A percentile compares a stretch with the other conserved stretches of the same genome.
These are phyloP conservation scores for Penicillium capsulatum DNA, from an alignment of 2,329 filamentous ascomycete genomes.

Conservation along the genomic window DNA sequence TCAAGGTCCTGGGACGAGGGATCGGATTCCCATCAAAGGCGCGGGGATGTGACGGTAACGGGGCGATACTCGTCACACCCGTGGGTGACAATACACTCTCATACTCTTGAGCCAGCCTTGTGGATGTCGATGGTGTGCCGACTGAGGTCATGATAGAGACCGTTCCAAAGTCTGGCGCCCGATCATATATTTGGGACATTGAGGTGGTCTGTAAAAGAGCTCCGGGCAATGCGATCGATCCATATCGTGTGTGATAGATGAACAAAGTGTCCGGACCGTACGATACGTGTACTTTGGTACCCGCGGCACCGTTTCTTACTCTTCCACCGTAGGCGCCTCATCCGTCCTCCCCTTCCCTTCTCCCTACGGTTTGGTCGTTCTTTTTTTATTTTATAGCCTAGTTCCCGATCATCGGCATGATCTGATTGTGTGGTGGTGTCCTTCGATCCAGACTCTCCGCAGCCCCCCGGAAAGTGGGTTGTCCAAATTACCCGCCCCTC, in stretches of 20 bases:
- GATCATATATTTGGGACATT: too few relatives aligned
- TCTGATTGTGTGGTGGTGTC: slow-evolving; percentile 7
- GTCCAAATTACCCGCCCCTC: slow-evolving; percentile 15
- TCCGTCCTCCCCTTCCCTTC: slow-evolving; percentile 15
- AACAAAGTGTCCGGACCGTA: neutral
- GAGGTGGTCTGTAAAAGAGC: too few relatives aligned
- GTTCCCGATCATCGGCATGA: neutral
- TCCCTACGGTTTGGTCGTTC: neutral
- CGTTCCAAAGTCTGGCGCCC: too few relatives aligned
- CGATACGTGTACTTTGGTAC: neutral
- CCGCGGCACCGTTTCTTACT: neutral
- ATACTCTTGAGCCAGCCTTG: too few relatives aligned
- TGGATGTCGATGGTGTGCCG: too few relatives aligned
- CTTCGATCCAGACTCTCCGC: slow-evolving; percentile 2
- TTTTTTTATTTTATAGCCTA: neutral
- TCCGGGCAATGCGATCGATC: too few relatives aligned
- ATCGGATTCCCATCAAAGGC: neutral
- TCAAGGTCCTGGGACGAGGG: neutral
- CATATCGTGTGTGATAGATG: too few relatives aligned
- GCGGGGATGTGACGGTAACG: slow-evolving; percentile 15
- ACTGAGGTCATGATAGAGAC: too few relatives aligned
- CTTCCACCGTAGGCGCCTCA: slow-evolving; percentile 16
- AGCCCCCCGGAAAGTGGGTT: slow-evolving; percentile 15
- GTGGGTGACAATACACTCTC: neutral
- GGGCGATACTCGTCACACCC: slow-evolving; percentile 9